Base-by-base conservation (phyloP, 2,329 filamentous ascomycete genomes). In the Fusarium pseudograminearum region DNA sequence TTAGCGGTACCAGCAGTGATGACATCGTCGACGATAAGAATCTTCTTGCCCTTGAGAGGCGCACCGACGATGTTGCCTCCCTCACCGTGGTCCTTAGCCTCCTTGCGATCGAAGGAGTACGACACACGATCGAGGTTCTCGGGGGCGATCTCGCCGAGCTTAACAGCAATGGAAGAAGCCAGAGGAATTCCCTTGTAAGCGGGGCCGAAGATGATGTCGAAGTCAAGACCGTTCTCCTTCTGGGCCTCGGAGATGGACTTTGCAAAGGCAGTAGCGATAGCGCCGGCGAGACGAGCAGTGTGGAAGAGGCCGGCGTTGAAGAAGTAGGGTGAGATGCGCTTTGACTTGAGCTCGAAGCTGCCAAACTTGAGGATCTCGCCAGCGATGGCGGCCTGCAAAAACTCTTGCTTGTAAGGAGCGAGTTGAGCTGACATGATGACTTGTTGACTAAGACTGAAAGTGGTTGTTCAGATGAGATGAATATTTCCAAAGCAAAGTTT, bases 101-200 rank as follows among this genome's bases (percentile, higher is more conserved):
- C 96, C 83, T 98, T 98, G 76, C 96, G 89, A 82, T 98, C 97
- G 83, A 97, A 98, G 34, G 90, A 91, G 83, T 97, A 98, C 76
- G 90, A 93, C 60, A 92, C 85, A 44, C 86, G 81, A 58, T 88
- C 88, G 80, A 91, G 96, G 66, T 85, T 87, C 52, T 83, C 80
- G 20, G 87, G 83, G 67, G 93, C 89, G 14, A 94, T 82, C 75
- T 90, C 87, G 55, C 89, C 88, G 15, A 98, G 87, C 79, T 94
- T 91, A 77, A 92, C 88, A 38, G 91, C 86, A 18, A 93, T 91
- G 4, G 92, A 87, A 18, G 91, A 90, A 45, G 92, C 92, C n/a
- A 98, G 88, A 2, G 94, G 93, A 70, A 98, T 97, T 45, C 96
- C 96, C 84, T 98, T 99, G 86, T 98, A 99, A 12, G 96, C 95